Evolutionary conservation across 768 basidiomycete genomes (phyloP).

Genomic region (Suillus americanus): DNA sequence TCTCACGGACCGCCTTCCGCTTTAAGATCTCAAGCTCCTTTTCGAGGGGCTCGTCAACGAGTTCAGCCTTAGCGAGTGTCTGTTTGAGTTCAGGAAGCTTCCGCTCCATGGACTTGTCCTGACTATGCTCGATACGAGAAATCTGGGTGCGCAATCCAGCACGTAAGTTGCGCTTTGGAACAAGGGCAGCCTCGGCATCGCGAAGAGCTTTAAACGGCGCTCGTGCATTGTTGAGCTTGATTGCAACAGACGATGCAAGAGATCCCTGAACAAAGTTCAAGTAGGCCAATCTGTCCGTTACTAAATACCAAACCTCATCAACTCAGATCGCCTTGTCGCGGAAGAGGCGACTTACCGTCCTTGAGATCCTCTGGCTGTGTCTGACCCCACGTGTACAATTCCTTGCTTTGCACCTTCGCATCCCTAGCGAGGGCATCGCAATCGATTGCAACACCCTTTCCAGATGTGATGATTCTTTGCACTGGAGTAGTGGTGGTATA

Average conservation of each 20-base stretch:
- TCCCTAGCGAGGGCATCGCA: conserved; percentile 67
- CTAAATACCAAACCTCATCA: conserved; percentile 33
- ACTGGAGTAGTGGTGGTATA: conserved; percentile 68
- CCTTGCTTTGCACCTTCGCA: conserved; percentile 74
- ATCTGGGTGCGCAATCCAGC: conserved; percentile 60
- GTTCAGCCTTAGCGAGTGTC: conserved; percentile 64
- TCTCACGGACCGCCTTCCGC: conserved; percentile 73
- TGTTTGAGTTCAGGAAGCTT: conserved; percentile 69
- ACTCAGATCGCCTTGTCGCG: conserved; percentile 5
- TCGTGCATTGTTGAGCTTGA: conserved; percentile 64
- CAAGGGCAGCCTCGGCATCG: conserved; percentile 61
- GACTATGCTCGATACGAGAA: conserved; percentile 61
- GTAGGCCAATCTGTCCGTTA: conserved; percentile 80
- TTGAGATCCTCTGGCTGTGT: conserved; percentile 67
- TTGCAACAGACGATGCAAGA: conserved; percentile 58
- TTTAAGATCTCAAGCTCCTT: conserved; percentile 70
- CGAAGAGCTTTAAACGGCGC: conserved; percentile 69
- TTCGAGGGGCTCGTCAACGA: conserved; percentile 64
- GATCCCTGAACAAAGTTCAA: conserved; percentile 77
- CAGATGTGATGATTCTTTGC: conserved; percentile 77
- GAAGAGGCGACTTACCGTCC: conserved; percentile 52
- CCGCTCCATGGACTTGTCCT: conserved; percentile 62
- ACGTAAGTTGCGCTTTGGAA: conserved; percentile 63
- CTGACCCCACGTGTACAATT: conserved; percentile 85
- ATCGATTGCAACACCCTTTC: conserved; percentile 78